Conservation (phyloP, 2,329 filamentous ascomycete genomes). For the Curvularia eragrostidis region DNA sequence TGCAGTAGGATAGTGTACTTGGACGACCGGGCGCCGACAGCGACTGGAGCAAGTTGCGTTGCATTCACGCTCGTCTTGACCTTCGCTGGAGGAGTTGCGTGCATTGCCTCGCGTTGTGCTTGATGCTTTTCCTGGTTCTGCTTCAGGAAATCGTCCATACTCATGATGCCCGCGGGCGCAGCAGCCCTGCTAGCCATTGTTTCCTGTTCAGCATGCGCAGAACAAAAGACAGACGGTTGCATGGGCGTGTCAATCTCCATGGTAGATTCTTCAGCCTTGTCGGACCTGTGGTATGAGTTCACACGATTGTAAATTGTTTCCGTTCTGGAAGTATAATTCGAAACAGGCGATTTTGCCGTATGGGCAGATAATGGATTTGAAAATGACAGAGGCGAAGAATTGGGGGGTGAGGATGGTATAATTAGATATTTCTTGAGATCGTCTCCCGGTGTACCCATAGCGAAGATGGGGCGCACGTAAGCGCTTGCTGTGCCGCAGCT, state of each 20-base stretch:
- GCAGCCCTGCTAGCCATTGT: neutral
- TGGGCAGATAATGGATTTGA: slow-evolving; percentile 8
- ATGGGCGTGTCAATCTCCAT: slow-evolving; percentile 21
- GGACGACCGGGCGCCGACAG: slow-evolving; percentile 30
- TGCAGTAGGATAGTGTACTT: slow-evolving; percentile 32
- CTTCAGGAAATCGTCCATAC: slow-evolving; percentile 31
- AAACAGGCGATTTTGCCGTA: neutral
- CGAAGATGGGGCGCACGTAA: slow-evolving; percentile 3
- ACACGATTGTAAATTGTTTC: neutral
- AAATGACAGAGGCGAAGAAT: slow-evolving; percentile 25
- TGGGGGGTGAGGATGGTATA: slow-evolving; percentile 11
- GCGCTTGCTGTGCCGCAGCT: slow-evolving; percentile 10
- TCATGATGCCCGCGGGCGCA: slow-evolving; percentile 17
- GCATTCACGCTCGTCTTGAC: slow-evolving; percentile 9
- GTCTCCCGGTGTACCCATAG: slow-evolving; percentile 22
- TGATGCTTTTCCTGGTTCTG: slow-evolving; percentile 14
- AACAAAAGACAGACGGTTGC: neutral
- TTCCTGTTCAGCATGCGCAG: neutral
- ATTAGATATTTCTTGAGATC: slow-evolving; percentile 32
- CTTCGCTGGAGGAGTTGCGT: slow-evolving; percentile 8
- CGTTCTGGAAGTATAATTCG: neutral
- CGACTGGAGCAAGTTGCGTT: slow-evolving; percentile 20
- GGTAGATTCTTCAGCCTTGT: slow-evolving; percentile 3
- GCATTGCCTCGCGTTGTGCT: slow-evolving; percentile 16
- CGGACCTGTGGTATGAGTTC: neutral